A percentile compares a stretch with the other conserved stretches of the same genome.
phyloP scores from a whole-genome alignment of 2,329 filamentous ascomycete genomes.

The Colletotrichum orbiculare region DNA sequence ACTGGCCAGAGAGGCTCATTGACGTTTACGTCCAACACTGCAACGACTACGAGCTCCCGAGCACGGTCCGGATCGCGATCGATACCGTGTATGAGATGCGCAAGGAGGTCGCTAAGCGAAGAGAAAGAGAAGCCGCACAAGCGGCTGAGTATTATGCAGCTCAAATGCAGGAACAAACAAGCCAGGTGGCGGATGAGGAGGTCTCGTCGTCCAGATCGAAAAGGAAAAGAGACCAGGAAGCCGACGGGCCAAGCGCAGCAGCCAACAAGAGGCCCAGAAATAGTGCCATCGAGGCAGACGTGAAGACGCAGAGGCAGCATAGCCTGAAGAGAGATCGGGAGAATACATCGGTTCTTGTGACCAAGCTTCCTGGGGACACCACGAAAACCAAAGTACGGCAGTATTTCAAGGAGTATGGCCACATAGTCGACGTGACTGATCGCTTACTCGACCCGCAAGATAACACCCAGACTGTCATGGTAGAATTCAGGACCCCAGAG shows the following conservation, averaged over 20 bases:
- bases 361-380: slow-evolving; percentile 76
- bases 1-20: slow-evolving; percentile 81
- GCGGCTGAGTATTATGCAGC: slow-evolving; percentile 65
- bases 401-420: slow-evolving; percentile 92
- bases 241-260: slow-evolving; percentile 60
- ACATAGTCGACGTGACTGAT: slow-evolving; percentile 81
- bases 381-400: slow-evolving; percentile 81
- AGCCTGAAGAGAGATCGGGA: slow-evolving; percentile 84
- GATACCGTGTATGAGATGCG: slow-evolving; percentile 78
- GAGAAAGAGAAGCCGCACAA: slow-evolving; percentile 72
- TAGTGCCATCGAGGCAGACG: slow-evolving; percentile 47
- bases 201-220: slow-evolving; percentile 64
- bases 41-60: slow-evolving; percentile 87
- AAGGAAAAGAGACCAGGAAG: slow-evolving; percentile 76
- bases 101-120: slow-evolving; percentile 71
- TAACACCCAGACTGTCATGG: slow-evolving; percentile 72
- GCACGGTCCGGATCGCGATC: slow-evolving; percentile 78
- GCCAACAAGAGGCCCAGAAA: slow-evolving; percentile 75
- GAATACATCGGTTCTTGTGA: slow-evolving; percentile 85
- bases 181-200: slow-evolving; percentile 43
- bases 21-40: slow-evolving; percentile 83
- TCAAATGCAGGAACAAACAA: slow-evolving; percentile 47
- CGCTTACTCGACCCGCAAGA: slow-evolving; percentile 57
- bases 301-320: slow-evolving; percentile 46
- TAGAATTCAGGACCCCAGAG: slow-evolving; percentile 86